A percentile compares a stretch with the other conserved stretches of the same genome.
Evolutionary conservation across 192 early-diverging fungal genomes (phyloP).

Genomic region (Coemansia sp.): DNA sequence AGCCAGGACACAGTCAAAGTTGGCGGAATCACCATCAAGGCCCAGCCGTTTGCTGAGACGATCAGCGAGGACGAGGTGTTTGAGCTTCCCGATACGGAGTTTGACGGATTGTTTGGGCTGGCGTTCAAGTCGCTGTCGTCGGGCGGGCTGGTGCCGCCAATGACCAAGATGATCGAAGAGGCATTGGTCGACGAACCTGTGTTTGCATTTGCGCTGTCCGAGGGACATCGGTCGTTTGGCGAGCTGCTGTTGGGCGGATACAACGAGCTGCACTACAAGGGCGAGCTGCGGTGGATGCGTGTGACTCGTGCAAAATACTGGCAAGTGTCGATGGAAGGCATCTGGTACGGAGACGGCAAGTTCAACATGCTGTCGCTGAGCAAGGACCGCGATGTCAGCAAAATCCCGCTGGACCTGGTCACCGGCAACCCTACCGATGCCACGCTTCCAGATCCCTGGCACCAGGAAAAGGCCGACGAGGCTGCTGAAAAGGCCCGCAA

Average conservation of each 20-base stretch:
- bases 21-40: constrained; percentile 48
- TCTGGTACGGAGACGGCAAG: constrained; percentile 51
- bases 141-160: constrained; percentile 46
- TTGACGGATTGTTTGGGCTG: constrained; percentile 58
- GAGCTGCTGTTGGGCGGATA: constrained; percentile 58
- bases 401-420: constrained; percentile 38
- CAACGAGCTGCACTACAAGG: constrained; percentile 56
- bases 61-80: constrained; percentile 52
- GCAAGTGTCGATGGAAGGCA: constrained; percentile 54
- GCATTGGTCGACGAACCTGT: constrained; percentile 46
- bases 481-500: constrained; percentile 18
- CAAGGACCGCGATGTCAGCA: constrained; percentile 38
- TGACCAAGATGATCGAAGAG: constrained; percentile 53
- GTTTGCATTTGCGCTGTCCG: constrained; percentile 53
- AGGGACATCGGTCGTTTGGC: constrained; percentile 41
- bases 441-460: constrained; percentile 8
- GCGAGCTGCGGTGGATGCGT: constrained; percentile 57
- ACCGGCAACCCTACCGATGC: constrained; percentile 20
- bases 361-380: constrained; percentile 47
- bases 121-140: constrained; percentile 49
- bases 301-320: constrained; percentile 62
- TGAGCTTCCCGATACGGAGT: constrained; percentile 47
- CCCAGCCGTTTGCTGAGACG: constrained; percentile 55
- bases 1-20: constrained; percentile 52
- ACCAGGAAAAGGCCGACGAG: constrained; percentile 17